phyloP scores from a whole-genome alignment of 1,284 basidiomycete species.

The Ganoderma multipileum region DNA sequence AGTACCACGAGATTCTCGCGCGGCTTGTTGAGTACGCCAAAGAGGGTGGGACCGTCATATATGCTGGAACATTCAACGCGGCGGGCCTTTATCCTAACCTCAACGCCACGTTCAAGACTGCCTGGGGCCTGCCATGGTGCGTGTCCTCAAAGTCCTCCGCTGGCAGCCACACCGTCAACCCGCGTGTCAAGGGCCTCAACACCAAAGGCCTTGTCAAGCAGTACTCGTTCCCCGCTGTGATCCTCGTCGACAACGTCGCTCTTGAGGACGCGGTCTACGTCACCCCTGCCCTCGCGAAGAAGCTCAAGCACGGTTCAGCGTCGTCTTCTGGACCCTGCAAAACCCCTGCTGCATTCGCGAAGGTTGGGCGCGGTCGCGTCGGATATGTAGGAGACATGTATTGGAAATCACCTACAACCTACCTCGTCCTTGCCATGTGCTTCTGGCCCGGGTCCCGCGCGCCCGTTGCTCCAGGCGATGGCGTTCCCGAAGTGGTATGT shows the following conservation, averaged over 20 bases:
- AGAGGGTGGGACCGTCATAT: constrained; percentile 25
- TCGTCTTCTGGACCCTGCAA: background rate
- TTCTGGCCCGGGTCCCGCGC: constrained; percentile 1
- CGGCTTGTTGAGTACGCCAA: constrained; percentile 22
- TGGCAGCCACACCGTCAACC: constrained; percentile 12
- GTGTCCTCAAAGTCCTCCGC: background rate
- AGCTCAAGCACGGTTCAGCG: background rate
- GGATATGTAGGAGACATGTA: constrained; percentile 30
- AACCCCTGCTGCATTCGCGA: constrained; percentile 21
- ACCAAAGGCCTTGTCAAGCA: constrained; percentile 6
- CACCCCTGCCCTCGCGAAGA: background rate
- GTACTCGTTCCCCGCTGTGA: constrained; percentile 13
- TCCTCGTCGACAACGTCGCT: constrained; percentile 12
- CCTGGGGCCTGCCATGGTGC: constrained; percentile 24
- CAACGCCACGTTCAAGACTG: constrained; percentile 19
- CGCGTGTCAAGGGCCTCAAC: background rate
- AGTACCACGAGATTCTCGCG: constrained; percentile 13
- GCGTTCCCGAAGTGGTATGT: background rate
- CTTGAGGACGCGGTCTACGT: constrained; percentile 14
- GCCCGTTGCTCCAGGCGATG: background rate
- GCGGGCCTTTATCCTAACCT: background rate
- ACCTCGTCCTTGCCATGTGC: constrained; percentile 26
- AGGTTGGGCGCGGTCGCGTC: constrained; percentile 22
- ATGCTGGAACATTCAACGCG: constrained; percentile 22
- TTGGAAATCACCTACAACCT: constrained; percentile 10